Percentiles rank a stretch among this genome's conserved stretches.
These are phyloP conservation scores for Blastocystis sp. DNA, from an alignment of 352 stramenopile species.

Conservation along the genomic window DNA sequence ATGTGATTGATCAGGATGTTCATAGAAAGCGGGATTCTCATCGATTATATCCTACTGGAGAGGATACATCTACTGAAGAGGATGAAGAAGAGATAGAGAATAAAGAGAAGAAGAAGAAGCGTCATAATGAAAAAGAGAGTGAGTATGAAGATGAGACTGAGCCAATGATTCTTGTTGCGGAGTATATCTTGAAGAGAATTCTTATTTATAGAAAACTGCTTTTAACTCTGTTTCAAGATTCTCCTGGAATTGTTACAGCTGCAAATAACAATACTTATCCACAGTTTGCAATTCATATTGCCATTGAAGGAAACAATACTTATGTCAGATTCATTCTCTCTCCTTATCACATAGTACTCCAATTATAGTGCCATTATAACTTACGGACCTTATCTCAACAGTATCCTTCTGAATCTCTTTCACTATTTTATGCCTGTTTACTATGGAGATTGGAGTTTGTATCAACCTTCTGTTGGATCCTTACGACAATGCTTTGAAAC, in stretches of 20 bases:
- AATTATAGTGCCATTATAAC: conserved; percentile 32
- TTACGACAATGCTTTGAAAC: conserved; percentile 28
- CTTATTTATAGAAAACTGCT: not conserved
- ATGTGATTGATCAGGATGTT: conserved; percentile 53
- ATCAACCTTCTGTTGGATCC: conserved; percentile 17
- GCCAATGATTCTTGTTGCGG: not conserved
- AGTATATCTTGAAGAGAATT: not conserved
- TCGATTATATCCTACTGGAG: not conserved
- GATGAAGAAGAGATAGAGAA: not conserved
- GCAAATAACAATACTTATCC: not conserved
- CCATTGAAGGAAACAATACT: conserved; percentile 44
- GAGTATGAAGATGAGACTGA: not conserved
- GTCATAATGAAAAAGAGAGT: not conserved
- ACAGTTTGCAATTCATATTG: conserved; percentile 35
- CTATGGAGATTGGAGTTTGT: conserved; percentile 13
- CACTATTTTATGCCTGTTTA: conserved; percentile 54
- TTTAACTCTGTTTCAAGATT: conserved; percentile 5
- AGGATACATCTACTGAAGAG: not conserved
- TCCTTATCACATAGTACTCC: conserved; percentile 2
- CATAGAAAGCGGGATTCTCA: not conserved
- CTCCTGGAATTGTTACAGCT: not conserved
- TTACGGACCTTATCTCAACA: conserved; percentile 38
- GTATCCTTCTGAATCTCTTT: conserved; percentile 36
- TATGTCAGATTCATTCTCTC: not conserved
- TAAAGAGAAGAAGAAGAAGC: conserved; percentile 3